A percentile compares a stretch with the other conserved stretches of the same genome.
Evolutionary conservation across 1,139 yeast genomes (phyloP).

Genomic region (Lodderomyces theae): DNA sequence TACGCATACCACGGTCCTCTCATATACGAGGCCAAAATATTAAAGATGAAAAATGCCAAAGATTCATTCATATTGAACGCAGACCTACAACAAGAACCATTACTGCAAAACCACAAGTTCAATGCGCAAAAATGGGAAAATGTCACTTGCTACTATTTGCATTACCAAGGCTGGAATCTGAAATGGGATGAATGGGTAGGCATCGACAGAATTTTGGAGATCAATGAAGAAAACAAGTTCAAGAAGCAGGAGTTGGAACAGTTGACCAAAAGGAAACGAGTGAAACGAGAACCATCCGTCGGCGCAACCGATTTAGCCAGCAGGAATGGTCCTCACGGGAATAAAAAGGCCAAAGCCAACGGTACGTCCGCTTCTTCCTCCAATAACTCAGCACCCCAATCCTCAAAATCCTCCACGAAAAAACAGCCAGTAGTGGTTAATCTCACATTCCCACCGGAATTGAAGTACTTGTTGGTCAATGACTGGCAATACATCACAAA

Average conservation of each 20-base stretch:
- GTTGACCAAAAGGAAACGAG: slow-evolving; percentile 24
- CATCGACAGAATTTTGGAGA: slow-evolving; percentile 61
- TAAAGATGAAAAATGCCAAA: slow-evolving; percentile 60
- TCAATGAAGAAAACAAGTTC: slow-evolving; percentile 64
- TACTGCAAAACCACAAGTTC: slow-evolving; percentile 13
- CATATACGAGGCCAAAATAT: slow-evolving; percentile 82
- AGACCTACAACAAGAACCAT: slow-evolving; percentile 13
- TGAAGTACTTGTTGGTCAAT: slow-evolving; percentile 74
- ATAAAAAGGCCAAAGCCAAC: background rate
- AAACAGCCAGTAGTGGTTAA: slow-evolving; percentile 12
- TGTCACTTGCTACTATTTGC: slow-evolving; percentile 53
- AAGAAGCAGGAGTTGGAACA: slow-evolving; percentile 67
- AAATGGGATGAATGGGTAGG: slow-evolving; percentile 98
- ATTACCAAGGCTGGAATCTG: slow-evolving; percentile 93
- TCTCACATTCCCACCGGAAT: slow-evolving; percentile 41
- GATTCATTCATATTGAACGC: slow-evolving; percentile 17
- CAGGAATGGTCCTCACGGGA: background rate
- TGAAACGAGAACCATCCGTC: slow-evolving; percentile 9
- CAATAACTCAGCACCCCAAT: slow-evolving; percentile 1
- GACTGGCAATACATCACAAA: slow-evolving; percentile 93
- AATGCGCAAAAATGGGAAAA: slow-evolving; percentile 13
- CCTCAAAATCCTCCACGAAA: background rate
- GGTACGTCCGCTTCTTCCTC: background rate
- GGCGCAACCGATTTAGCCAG: background rate
- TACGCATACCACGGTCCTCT: slow-evolving; percentile 91